phyloP scores from a whole-genome alignment of 2,329 filamentous ascomycete species.

The Colletotrichum filicis region DNA sequence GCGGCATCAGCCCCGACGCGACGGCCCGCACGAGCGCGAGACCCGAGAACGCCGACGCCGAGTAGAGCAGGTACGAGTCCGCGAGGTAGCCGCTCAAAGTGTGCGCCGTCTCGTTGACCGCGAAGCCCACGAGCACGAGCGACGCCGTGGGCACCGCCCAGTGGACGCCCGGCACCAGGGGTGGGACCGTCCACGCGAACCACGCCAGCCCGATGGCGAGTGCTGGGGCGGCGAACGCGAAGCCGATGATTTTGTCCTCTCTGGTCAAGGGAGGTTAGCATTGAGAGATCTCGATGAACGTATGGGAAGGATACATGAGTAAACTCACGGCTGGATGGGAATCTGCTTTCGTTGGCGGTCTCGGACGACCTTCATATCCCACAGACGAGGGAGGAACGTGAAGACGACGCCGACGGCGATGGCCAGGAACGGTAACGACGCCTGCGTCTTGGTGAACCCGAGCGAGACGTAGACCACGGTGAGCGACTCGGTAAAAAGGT shows the following conservation, averaged over 20 bases:
- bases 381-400: conserved; percentile 54
- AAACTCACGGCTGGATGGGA: conserved; percentile 37
- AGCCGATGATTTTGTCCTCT: conserved; percentile 45
- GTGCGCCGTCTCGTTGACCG: conserved; percentile 52
- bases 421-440: conserved; percentile 53
- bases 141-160: conserved; percentile 53
- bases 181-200: conserved; percentile 60
- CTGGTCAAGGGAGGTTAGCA: conserved; percentile 5
- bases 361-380: conserved; percentile 46
- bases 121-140: conserved; percentile 57
- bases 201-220: conserved; percentile 56
- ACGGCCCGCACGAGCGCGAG: conserved; percentile 40
- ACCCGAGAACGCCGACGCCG: conserved; percentile 41
- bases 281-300: neutral
- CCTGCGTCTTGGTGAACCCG: conserved; percentile 44
- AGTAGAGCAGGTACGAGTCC: conserved; percentile 40
- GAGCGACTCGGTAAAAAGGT: conserved; percentile 58
- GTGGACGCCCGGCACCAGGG: conserved; percentile 42
- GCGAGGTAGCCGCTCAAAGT: conserved; percentile 41
- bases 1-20: conserved; percentile 40
- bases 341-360: conserved; percentile 31
- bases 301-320: neutral
- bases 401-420: conserved; percentile 51
- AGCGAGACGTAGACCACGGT: conserved; percentile 50
- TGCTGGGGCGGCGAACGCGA: conserved; percentile 54